Base-by-base conservation (phyloP, 1,284 basidiomycete genomes). In the Leccinum pseudoinsigne region DNA sequence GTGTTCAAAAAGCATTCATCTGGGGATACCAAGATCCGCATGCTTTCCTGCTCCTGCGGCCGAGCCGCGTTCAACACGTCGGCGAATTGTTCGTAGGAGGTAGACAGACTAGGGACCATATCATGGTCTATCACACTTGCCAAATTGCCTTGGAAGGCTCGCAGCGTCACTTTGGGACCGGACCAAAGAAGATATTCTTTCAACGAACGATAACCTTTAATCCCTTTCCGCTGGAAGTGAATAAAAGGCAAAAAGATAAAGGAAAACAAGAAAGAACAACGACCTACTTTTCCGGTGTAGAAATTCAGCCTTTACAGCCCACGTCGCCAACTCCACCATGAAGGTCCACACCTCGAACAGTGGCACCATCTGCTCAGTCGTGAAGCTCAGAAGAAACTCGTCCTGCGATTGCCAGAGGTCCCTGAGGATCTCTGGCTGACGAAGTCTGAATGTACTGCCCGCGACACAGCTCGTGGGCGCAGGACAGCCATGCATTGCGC, bases 131-230 rank as follows among this genome's bases (percentile, higher is more conserved):
- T 26, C 18, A 47, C 12, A 18, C 4, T 31, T 6, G 38, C 55
- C 53, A 64, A 6, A 14, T 61, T 34, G 14, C 62, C 64, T 40
- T 36, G 59, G 14, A 68, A 70, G 18, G 67, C 69, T 18, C 34
- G 60, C n/a, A 67, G 47, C 9, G 58, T 69, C 8, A 18, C 59
- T 1, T 10, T 16, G 1, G 68, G 67, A 14, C 69, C 64, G 0
- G 67, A 70, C 69, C 69, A 68, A 18, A 58, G 42, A 12, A 68
- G 60, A 50, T 69, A 70, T 3, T 55, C 56, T 59, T 54, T 45
- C 36, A 68, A 11, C 4, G 57, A 61, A 12, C 50, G 47, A 45
- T 36, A 21, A 2, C 53, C 64, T 70, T 59, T 53, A 21, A 47
- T 47, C 8, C 21, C 11, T 8, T 53, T 54, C 23, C 57, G 3